Base-by-base conservation (phyloP, 1,284 basidiomycete genomes). In the Entoloma clypeatum region DNA sequence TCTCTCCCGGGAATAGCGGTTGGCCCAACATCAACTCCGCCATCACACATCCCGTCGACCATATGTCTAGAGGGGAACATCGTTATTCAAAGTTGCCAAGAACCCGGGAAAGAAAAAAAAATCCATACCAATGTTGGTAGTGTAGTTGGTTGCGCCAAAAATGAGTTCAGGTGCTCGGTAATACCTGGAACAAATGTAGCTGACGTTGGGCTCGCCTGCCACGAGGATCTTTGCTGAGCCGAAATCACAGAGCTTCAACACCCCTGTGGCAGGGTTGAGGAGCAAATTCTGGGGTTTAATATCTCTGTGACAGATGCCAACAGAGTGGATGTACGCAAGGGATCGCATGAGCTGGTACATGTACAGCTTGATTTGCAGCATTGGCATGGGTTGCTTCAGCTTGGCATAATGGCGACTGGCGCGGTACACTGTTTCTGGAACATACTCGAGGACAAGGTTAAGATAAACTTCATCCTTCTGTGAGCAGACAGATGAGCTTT, bases 41-140 rank as follows among this genome's bases (percentile, higher is more conserved):
- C 96, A 99, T 99, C 48, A 99, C 95, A 69, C 95, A 99, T 28
- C 95, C 95, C 32, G 96, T 98, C 51, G 94, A 98, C 95, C 95
- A 99, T 58, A 99, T 95, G 66, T 99, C 93, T 92, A 54, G 10
- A 11, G 32, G 17, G 17, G 11, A 8, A 13, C 18, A 19, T 32
- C 16, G 28, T 39, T 41, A 45, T 41, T 30, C 46, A 26, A 39
- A n/a, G 29, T 34, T 39, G 10, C 24, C 16, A 34, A 33, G 18
- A 34, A 24, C 8, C 13, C 32, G 25, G 38, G 29, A 48, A 36
- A 24, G 34, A 34, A 17, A 36, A 31, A 23, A 39, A 39, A 36
- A 31, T 32, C 73, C 86, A 55, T 54, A 91, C 92, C 93, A 59
- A 99, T 99, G 67, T 97, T 97, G 55, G 95, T 99, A n/a, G 94